Evolutionary conservation across 495 filamentous ascomycete species (phyloP).

Genomic region (Aspergillus affinis): DNA sequence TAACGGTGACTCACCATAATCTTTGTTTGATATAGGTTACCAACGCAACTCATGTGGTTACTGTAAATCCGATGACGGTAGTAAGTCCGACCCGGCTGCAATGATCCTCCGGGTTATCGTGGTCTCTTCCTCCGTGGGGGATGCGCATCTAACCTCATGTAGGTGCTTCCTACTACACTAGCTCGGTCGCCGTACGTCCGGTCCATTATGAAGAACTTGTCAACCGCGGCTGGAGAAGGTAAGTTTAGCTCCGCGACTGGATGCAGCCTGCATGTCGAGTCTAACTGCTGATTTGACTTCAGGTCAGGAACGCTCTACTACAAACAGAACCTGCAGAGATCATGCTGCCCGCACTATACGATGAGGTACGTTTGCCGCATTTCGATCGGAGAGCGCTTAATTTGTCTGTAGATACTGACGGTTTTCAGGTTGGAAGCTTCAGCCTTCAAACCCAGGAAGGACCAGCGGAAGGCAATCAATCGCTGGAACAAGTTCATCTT

Average conservation of each 20-base stretch:
- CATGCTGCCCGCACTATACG: conserved; percentile 96
- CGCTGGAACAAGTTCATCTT: conserved; percentile 85
- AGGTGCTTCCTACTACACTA: conserved; percentile 86
- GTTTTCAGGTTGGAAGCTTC: conserved; percentile 62
- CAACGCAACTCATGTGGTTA: conserved; percentile 55
- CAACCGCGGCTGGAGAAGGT: conserved; percentile 90
- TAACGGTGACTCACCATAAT: conserved; percentile 14
- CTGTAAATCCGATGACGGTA: conserved; percentile 53
- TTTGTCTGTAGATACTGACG: background rate
- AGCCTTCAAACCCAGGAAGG: conserved; percentile 67
- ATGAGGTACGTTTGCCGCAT: conserved; percentile 57
- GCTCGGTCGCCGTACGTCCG: conserved; percentile 63
- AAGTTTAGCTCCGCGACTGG: background rate
- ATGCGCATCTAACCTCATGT: conserved; percentile 18
- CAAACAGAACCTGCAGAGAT: conserved; percentile 76
- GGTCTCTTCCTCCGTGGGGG: background rate
- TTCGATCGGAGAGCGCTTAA: background rate
- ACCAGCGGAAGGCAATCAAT: conserved; percentile 85
- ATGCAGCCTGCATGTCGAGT: background rate
- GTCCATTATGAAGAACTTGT: conserved; percentile 78
- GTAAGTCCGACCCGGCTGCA: conserved; percentile 35
- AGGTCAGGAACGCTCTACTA: conserved; percentile 84
- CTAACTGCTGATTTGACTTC: conserved; percentile 21
- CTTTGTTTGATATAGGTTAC: conserved; percentile 36
- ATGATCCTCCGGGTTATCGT: conserved; percentile 14